Percentiles rank a stretch among this genome's conserved stretches.
Evolutionary conservation across 176 grass and related monocot genomes (phyloP).

Genomic region (Ensete glaucum): DNA sequence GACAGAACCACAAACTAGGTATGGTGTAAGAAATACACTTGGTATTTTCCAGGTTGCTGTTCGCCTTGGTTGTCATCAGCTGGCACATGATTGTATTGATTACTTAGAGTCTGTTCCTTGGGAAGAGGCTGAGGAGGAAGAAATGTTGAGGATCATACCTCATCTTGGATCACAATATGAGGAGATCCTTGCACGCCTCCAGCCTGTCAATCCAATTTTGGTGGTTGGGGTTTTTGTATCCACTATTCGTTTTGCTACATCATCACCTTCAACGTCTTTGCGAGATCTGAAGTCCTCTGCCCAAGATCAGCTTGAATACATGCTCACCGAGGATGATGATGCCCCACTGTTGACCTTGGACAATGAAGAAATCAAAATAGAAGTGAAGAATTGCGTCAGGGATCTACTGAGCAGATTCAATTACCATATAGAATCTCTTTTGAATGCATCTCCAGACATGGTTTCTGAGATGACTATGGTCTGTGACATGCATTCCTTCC

Average conservation of each 20-base stretch:
- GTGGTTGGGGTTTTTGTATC: slow-evolving; percentile 52
- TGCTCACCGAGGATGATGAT: slow-evolving; percentile 96
- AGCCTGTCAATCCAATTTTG: slow-evolving; percentile 32
- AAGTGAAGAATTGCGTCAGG: slow-evolving; percentile 44
- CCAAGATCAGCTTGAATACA: slow-evolving; percentile 87
- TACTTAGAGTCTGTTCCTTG: slow-evolving; percentile 80
- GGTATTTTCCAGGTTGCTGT: slow-evolving; percentile 48
- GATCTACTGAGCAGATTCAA: slow-evolving; percentile 42
- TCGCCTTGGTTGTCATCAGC: slow-evolving; percentile 37
- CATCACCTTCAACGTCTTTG: slow-evolving; percentile 19
- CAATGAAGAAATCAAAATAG: slow-evolving; percentile 32
- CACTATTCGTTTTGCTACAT: slow-evolving; percentile 55
- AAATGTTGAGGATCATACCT: slow-evolving; percentile 49
- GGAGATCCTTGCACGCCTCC: slow-evolving; percentile 58
- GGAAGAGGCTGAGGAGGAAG: slow-evolving; percentile 85
- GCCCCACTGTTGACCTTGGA: slow-evolving; percentile 43
- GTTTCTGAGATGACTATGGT: slow-evolving; percentile 3
- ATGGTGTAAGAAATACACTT: slow-evolving; percentile 73
- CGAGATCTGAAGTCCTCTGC: slow-evolving; percentile 57
- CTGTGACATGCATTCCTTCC: slow-evolving; percentile 26
- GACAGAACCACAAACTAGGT: slow-evolving; percentile 46
- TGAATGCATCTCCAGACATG: slow-evolving; percentile 1
- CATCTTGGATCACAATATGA: slow-evolving; percentile 37
- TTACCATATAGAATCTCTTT: slow-evolving; percentile 24
- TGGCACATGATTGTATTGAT: slow-evolving; percentile 36